A percentile compares a stretch with the other conserved stretches of the same genome.
phyloP scores from a whole-genome alignment of 805 yeast genomes.

The Teunomyces funiuensis region DNA sequence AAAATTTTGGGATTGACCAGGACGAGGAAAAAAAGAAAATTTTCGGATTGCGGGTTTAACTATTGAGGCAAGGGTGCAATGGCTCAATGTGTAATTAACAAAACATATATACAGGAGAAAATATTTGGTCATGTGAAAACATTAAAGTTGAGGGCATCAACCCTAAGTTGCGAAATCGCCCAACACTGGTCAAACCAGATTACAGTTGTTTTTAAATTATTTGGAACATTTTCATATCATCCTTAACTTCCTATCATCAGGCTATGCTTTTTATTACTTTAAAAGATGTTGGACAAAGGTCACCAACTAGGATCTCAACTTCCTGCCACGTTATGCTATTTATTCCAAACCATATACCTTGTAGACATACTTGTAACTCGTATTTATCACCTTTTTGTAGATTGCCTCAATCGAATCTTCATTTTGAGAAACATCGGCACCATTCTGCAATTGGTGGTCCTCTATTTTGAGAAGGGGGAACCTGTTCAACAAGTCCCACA shows the following conservation, averaged over 20 bases:
- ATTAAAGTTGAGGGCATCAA: neutral
- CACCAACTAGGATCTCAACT: too few relatives aligned
- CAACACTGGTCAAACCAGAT: neutral
- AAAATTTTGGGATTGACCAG: conserved; percentile 6
- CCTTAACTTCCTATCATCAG: too few relatives aligned
- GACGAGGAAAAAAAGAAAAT: conserved; percentile 4
- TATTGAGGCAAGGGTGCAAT: conserved; percentile 5
- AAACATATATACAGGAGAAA: neutral
- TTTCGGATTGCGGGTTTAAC: conserved; percentile 3
- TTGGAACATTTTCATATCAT: too few relatives aligned
- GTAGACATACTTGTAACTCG: conserved; percentile 29
- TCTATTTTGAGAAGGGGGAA: neutral
- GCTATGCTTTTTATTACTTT: too few relatives aligned
- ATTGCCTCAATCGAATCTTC: conserved; percentile 12
- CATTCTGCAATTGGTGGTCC: neutral
- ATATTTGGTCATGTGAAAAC: neutral
- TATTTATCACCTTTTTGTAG: conserved; percentile 13
- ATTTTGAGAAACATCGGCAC: neutral
- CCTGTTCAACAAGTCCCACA: conserved; percentile 34
- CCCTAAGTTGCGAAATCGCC: conserved; percentile 4
- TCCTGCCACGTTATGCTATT: too few relatives aligned
- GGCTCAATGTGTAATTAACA: too few relatives aligned
- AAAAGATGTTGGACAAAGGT: too few relatives aligned
- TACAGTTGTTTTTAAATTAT: too few relatives aligned
- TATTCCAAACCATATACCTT: conserved; percentile 38